phyloP scores from a whole-genome alignment of 306 rosid species.

The Quercus gilva region DNA sequence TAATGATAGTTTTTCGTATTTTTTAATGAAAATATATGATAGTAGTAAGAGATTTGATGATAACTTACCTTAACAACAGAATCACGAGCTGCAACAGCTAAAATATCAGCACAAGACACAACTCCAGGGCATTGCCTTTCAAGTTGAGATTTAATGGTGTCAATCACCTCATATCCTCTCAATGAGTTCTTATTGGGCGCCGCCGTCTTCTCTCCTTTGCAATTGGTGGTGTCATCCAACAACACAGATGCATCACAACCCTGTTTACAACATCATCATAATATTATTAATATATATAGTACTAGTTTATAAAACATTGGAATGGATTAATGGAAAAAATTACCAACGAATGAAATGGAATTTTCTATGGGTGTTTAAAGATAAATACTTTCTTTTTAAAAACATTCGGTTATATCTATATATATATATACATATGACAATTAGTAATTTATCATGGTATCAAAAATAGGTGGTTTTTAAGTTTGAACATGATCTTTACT shows the following conservation, averaged over 20 bases:
- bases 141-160: constrained; percentile 29
- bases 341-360: too few species aligned
- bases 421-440: too few species aligned
- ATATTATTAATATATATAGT: background rate
- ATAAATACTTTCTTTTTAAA: too few species aligned
- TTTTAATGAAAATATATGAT: background rate
- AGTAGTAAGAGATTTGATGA: background rate
- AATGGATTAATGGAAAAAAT: too few species aligned
- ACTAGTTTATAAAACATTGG: too few species aligned
- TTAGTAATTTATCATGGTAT: too few species aligned
- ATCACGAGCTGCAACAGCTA: constrained; percentile 48
- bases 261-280: background rate
- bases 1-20: background rate
- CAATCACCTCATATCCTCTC: constrained; percentile 52
- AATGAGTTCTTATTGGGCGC: constrained; percentile 37
- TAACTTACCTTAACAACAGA: constrained; percentile 29
- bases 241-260: constrained; percentile 62
- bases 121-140: constrained; percentile 33
- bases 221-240: constrained; percentile 35
- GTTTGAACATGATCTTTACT: too few species aligned
- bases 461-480: too few species aligned
- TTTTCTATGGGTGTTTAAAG: too few species aligned
- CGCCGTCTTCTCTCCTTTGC: constrained; percentile 38
- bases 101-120: constrained; percentile 58
- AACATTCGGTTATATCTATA: too few species aligned